Conservation (phyloP, 768 basidiomycete genomes). For the Hygrocybe coccinea region DNA sequence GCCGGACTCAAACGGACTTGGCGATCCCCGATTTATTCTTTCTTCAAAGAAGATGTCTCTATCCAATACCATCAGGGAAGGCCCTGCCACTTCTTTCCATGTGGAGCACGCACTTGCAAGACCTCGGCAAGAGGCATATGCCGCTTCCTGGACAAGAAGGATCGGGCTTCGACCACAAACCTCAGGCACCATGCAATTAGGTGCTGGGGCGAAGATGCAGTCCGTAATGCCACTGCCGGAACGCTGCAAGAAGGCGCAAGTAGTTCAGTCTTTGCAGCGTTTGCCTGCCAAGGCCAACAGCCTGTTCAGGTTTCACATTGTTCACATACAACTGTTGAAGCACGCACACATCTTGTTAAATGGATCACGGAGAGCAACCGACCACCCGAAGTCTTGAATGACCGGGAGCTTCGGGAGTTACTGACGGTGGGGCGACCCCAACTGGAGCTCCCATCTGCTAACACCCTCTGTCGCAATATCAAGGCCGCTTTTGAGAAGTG, state of each 20-base stretch:
- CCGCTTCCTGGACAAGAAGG: conserved; percentile 21
- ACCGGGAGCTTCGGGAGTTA: conserved; percentile 25
- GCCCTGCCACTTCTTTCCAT: conserved; percentile 22
- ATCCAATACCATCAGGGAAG: conserved; percentile 17
- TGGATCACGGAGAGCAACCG: conserved; percentile 33
- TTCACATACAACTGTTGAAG: conserved; percentile 22
- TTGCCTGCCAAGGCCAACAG: conserved; percentile 24
- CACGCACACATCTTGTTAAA: conserved; percentile 25
- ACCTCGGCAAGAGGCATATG: conserved; percentile 13
- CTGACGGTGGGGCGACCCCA: conserved; percentile 34
- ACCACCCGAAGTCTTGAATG: conserved; percentile 30
- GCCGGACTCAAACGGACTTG: conserved; percentile 22
- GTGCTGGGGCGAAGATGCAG: conserved; percentile 28
- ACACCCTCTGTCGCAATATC: conserved; percentile 30
- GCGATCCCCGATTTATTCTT: conserved; percentile 24
- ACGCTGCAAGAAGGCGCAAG: neutral
- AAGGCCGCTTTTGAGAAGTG: conserved; percentile 22
- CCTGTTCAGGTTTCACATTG: conserved; percentile 28
- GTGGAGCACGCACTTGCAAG: conserved; percentile 9
- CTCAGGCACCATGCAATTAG: conserved; percentile 20
- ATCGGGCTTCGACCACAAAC: conserved; percentile 26
- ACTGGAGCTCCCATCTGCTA: conserved; percentile 29
- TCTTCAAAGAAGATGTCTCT: conserved; percentile 14
- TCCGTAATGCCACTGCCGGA: conserved; percentile 12
- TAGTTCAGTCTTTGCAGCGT: conserved; percentile 24